Conservation (phyloP, 345 rosid species). For the Noccaea bulbosa region DNA sequence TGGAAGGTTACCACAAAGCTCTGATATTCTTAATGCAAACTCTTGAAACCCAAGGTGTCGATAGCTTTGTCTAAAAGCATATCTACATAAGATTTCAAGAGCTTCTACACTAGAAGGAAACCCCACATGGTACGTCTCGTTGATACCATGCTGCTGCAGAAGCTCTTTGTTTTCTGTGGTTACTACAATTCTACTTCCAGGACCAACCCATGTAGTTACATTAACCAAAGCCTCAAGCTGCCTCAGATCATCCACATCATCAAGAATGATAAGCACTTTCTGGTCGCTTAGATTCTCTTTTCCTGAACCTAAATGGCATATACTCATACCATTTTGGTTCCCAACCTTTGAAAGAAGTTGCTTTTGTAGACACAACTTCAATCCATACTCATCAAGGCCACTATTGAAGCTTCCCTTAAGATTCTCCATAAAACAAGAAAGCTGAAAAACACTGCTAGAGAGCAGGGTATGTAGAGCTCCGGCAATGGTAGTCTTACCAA, state of each 20-base stretch:
- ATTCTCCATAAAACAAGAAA: conserved; percentile 19
- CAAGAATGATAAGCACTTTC: conserved; percentile 34
- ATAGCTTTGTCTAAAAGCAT: conserved; percentile 14
- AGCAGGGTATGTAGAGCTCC: conserved; percentile 1
- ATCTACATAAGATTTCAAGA: conserved; percentile 1
- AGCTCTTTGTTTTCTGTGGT: conserved; percentile 26
- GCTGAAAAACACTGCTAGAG: not conserved
- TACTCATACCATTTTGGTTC: not conserved
- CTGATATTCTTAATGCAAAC: not conserved
- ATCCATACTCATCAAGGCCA: not conserved
- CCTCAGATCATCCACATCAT: not conserved
- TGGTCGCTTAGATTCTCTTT: not conserved
- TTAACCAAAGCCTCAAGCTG: conserved; percentile 21
- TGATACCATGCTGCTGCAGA: conserved; percentile 10
- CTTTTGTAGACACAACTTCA: not conserved
- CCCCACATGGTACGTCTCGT: not conserved
- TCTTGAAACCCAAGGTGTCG: not conserved
- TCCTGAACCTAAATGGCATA: not conserved
- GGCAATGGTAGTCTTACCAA: conserved; percentile 31
- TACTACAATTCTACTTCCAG: conserved; percentile 27
- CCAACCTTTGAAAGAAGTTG: conserved; percentile 9
- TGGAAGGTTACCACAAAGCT: conserved; percentile 30
- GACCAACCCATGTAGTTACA: conserved; percentile 20
- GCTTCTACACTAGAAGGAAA: conserved; percentile 20
- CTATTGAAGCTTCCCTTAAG: not conserved